phyloP scores from a whole-genome alignment of 116 monocot species.

The Iris pallida region DNA sequence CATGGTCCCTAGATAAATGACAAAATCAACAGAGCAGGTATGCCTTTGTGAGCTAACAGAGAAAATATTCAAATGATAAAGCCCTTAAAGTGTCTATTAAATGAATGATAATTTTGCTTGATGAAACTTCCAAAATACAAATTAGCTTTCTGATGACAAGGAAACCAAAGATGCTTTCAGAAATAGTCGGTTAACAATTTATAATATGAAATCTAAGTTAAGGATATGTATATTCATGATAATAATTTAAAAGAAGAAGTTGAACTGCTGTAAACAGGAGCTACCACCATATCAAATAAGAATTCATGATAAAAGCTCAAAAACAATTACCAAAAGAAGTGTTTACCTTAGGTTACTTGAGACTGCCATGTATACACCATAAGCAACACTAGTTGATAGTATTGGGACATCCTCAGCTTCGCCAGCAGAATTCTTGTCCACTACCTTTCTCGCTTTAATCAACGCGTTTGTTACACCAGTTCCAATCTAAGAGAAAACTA shows the following conservation, averaged over 20 bases:
- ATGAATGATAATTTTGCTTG: no score
- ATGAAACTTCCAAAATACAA: neutral
- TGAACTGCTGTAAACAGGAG: neutral
- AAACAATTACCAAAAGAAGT: neutral
- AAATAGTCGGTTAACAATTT: neutral
- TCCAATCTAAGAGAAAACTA: constrained; percentile 55
- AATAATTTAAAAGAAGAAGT: neutral
- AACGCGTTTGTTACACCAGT: constrained; percentile 74
- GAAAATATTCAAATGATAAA: no score
- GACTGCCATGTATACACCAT: constrained; percentile 95
- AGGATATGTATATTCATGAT: neutral
- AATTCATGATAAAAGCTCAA: neutral
- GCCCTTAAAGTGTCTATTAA: no score
- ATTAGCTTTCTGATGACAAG: neutral
- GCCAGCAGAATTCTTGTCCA: constrained; percentile 55
- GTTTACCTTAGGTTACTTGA: constrained; percentile 92
- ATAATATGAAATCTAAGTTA: neutral
- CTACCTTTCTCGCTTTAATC: constrained; percentile 55
- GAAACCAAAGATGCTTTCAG: neutral
- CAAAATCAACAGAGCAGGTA: no score
- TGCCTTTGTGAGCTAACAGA: no score
- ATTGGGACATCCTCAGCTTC: constrained; percentile 80
- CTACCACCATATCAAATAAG: no score
- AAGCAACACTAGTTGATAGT: constrained; percentile 81
- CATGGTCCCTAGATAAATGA: no score